Conservation (phyloP, 1,139 yeast species). For the Scheffersomyces quercinus region DNA sequence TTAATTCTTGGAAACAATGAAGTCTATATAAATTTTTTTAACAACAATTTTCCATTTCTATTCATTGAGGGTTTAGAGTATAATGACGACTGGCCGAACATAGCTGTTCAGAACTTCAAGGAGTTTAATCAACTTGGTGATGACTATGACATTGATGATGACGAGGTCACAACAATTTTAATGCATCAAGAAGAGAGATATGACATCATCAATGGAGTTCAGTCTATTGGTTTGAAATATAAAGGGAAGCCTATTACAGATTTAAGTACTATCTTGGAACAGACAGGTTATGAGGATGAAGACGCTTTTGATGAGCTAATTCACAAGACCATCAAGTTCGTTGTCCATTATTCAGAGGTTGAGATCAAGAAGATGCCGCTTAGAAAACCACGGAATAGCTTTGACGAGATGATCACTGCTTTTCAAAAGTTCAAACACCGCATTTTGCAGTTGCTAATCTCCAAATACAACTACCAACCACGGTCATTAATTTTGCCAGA, state of each 20-base stretch:
- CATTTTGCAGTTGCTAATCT: neutral
- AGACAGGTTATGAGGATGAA: neutral
- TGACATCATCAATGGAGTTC: constrained; percentile 14
- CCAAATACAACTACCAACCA: constrained; percentile 1
- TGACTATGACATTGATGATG: constrained; percentile 10
- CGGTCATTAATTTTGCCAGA: neutral
- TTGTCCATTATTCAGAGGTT: neutral
- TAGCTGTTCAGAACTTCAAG: constrained; percentile 6
- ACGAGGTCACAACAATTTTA: constrained; percentile 11
- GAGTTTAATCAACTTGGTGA: constrained; percentile 9
- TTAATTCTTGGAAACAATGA: constrained; percentile 4
- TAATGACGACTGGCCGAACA: constrained; percentile 15
- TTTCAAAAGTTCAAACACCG: neutral
- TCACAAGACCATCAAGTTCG: neutral
- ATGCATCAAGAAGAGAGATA: constrained; percentile 14
- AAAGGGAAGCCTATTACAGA: constrained; percentile 11
- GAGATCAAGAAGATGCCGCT: neutral
- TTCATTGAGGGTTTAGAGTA: constrained; percentile 16
- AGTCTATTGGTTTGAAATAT: constrained; percentile 16
- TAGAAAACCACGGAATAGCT: neutral
- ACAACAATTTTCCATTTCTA: constrained; percentile 15
- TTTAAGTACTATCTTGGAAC: neutral
- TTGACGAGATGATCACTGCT: constrained; percentile 3
- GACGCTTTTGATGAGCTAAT: neutral
- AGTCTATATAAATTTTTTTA: constrained; percentile 11